phyloP scores from a whole-genome alignment of 1,284 basidiomycete genomes.

The Phlebopus sp. region DNA sequence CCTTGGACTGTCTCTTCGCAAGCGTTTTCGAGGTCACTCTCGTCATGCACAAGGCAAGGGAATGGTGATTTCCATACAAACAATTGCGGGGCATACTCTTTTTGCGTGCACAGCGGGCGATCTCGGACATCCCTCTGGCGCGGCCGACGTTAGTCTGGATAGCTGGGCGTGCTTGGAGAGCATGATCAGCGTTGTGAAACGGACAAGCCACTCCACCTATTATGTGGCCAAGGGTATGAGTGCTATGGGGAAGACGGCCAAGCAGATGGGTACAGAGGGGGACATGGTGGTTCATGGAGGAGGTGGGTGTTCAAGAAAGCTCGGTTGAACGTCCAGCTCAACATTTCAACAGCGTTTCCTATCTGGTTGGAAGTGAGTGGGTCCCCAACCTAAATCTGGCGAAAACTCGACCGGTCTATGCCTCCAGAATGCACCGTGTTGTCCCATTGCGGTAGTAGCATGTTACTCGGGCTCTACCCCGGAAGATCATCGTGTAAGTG shows the following conservation, averaged over 20 bases:
- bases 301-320: constrained; percentile 48
- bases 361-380: constrained; percentile 72
- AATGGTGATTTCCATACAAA: constrained; percentile 72
- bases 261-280: constrained; percentile 63
- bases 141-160: constrained; percentile 74
- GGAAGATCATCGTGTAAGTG: constrained; percentile 72
- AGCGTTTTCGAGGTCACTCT: constrained; percentile 71
- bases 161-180: constrained; percentile 75
- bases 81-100: constrained; percentile 71
- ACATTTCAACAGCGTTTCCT: constrained; percentile 59
- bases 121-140: constrained; percentile 57
- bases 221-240: constrained; percentile 82
- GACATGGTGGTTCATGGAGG: constrained; percentile 69
- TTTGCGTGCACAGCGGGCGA: constrained; percentile 82
- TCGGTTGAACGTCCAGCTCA: background rate
- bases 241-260: constrained; percentile 73
- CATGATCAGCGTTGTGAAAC: constrained; percentile 72
- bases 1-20: constrained; percentile 73
- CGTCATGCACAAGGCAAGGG: constrained; percentile 75
- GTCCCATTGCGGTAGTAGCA: constrained; percentile 75
- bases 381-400: constrained; percentile 2
- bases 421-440: constrained; percentile 70
- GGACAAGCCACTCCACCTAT: constrained; percentile 79
- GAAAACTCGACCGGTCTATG: constrained; percentile 5
- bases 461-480: constrained; percentile 79